phyloP scores from a whole-genome alignment of 805 yeast genomes.

The Kluyveromyces aestuarii region DNA sequence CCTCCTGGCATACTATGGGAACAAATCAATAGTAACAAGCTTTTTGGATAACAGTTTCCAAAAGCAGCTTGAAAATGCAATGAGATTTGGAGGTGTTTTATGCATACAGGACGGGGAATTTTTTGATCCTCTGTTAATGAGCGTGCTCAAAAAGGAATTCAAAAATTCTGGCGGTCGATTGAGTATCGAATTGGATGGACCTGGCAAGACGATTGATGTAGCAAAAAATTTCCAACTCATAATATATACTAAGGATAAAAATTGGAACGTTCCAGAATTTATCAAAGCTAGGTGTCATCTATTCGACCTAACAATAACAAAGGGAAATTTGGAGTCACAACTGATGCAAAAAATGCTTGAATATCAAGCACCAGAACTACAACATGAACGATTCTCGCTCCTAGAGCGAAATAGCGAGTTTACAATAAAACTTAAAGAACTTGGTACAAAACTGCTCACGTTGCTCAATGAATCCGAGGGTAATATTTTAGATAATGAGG shows the following conservation, averaged over 20 bases:
- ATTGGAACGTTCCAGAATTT: slow-evolving; percentile 39
- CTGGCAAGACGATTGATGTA: slow-evolving; percentile 47
- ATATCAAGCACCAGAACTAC: slow-evolving; percentile 57
- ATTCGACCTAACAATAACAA: slow-evolving; percentile 67
- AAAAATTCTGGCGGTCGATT: slow-evolving; percentile 59
- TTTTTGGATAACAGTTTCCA: slow-evolving; percentile 60
- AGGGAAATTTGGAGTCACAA: slow-evolving; percentile 54
- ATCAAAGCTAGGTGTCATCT: slow-evolving; percentile 53
- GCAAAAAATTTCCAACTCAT: slow-evolving; percentile 53
- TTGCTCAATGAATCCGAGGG: slow-evolving; percentile 50
- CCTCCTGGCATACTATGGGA: slow-evolving; percentile 25
- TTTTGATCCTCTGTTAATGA: slow-evolving; percentile 64
- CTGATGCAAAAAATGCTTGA: slow-evolving; percentile 48
- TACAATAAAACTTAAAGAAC: slow-evolving; percentile 38
- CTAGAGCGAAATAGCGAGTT: slow-evolving; percentile 51
- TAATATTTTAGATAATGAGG: slow-evolving; percentile 59
- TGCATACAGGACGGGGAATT: slow-evolving; percentile 72
- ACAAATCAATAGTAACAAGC: slow-evolving; percentile 48
- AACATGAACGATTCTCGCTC: slow-evolving; percentile 44
- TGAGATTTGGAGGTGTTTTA: slow-evolving; percentile 73
- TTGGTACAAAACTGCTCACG: slow-evolving; percentile 52
- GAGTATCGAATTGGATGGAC: slow-evolving; percentile 48
- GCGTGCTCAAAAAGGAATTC: slow-evolving; percentile 53
- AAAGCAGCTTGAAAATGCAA: slow-evolving; percentile 66
- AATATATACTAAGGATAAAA: slow-evolving; percentile 53